phyloP scores from a whole-genome alignment of 2,329 filamentous ascomycete species.

The Pseudocercospora musae region DNA sequence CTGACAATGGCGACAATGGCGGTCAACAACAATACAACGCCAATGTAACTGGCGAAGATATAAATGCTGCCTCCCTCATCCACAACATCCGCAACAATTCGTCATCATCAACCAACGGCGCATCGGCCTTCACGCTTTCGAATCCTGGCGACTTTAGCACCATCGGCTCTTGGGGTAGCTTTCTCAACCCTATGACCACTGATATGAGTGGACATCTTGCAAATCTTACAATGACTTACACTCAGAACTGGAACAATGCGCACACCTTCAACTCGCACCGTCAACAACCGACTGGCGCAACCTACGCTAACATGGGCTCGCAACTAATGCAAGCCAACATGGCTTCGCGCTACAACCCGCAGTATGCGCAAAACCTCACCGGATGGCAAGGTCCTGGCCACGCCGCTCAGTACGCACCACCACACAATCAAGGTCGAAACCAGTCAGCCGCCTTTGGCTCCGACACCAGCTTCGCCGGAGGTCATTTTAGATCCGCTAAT shows the following conservation, averaged over 20 bases:
- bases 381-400: background rate
- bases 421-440: constrained; percentile 3
- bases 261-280: background rate
- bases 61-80: constrained; percentile 2
- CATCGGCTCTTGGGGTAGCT: constrained; percentile 2
- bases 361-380: background rate
- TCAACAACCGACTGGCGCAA: background rate
- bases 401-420: background rate
- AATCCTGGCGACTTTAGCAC: constrained; percentile 2
- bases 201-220: constrained; percentile 2
- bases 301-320: background rate
- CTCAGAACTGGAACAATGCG: background rate
- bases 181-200: background rate
- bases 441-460: constrained; percentile 9
- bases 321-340: background rate
- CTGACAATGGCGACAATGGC: background rate
- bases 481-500: background rate
- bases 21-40: background rate
- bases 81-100: constrained; percentile 11
- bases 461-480: constrained; percentile 9
- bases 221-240: constrained; percentile 1
- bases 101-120: constrained; percentile 5
- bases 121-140: constrained; percentile 4
- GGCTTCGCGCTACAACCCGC: background rate
- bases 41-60: constrained; percentile 4